Evolutionary conservation across 495 filamentous ascomycete species (phyloP), one percentile per base, ranked within the genome.

Genomic region (Penicillium argentinense): DNA sequence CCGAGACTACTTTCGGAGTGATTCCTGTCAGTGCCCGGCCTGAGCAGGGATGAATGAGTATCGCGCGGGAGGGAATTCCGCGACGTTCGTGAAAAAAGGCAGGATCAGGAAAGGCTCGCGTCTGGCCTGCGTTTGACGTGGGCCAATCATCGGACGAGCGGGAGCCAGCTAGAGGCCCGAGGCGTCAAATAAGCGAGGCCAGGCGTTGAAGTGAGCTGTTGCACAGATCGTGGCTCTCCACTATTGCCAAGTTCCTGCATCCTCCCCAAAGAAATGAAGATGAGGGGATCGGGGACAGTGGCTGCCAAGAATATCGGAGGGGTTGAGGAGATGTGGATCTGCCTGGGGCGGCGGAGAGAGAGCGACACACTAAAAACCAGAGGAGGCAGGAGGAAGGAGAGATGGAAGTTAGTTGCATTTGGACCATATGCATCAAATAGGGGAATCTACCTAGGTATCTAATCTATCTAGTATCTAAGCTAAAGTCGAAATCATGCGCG

Each of bases 401-500:
- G 32, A 5, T 18, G 33, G 33, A 19, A 8, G 14, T 1, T 36
- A 36, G 12, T 21, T 9, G 14, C 17, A 36, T 36, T 36, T 36
- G 3, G 33, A 21, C 18, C 17, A 36, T 21, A 4, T 18, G 6
- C 19, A 36, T 21, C 33, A 36, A 19, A 9, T 36, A 36, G 17
- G 26, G n/a, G 29, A 44, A 23, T 29, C 48, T 51, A 40, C 48
- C 48, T 45, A 51, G 26, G 48, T 63, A 60, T 63, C 56, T 59
- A 59, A 53, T 59, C 53, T 59, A 59, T 55, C 52, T 62, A n/a
- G n/a, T n/a, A 62, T 56, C 40, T 54, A 53, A 41, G 41, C 27
- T 40, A 22, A 39, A 42, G 51, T 30, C n/a, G 25, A 14, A 14
- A 14, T 33, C n/a, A 3, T 14, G 13, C 6, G 30, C n/a, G 30